Base-by-base conservation (phyloP, 2,329 filamentous ascomycete species). In the Chrysosporium queenslandicum region DNA sequence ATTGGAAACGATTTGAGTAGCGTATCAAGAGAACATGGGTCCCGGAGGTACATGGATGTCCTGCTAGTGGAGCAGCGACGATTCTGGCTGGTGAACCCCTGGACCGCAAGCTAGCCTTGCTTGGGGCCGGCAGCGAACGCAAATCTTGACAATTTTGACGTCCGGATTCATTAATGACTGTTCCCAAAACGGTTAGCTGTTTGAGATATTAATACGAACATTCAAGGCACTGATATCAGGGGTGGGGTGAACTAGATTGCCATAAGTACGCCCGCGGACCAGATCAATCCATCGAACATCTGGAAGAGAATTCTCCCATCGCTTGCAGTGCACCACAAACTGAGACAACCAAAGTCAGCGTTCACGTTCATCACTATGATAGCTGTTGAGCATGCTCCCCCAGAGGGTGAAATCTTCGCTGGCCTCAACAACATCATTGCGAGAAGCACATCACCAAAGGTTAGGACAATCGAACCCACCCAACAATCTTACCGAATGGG, bases 341-440 rank as follows among this genome's bases (percentile, higher is more conserved):
- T 41, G 34, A 14, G 23, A 21, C 14, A 42, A 9, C 16, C 20
- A 42, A 50, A n/a, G 23, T 42, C 20, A 16, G 18, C 20, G 20
- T 37, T 27, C 18, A 27, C 32, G 14, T 30, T 29, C 30, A 23
- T 27, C 40, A 45, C 12, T 14, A 51, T 51, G 49, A 51, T 51
- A 37, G 49, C 49, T 18, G 39, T 51, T 45, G 49, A 45, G 30
- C 39, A 45, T 21, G 14, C 32, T 34, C 49, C 49, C 2, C 49
- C 49, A 12, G 45, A 58, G 42, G 37, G 49, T 50, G 55, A 56
- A 41, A 51, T 58, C 53, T 55, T 55, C 45, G 48, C 57, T 29
- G 58, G 60, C 18, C 54, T 61, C 27, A 61, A 61, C 47, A 62
- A 62, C 42, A 54, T 60, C 41, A 57, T 61, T 29, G 59, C 58